Evolutionary conservation across 257 asterid species (phyloP).

Genomic region (Knoxia roxburghii): DNA sequence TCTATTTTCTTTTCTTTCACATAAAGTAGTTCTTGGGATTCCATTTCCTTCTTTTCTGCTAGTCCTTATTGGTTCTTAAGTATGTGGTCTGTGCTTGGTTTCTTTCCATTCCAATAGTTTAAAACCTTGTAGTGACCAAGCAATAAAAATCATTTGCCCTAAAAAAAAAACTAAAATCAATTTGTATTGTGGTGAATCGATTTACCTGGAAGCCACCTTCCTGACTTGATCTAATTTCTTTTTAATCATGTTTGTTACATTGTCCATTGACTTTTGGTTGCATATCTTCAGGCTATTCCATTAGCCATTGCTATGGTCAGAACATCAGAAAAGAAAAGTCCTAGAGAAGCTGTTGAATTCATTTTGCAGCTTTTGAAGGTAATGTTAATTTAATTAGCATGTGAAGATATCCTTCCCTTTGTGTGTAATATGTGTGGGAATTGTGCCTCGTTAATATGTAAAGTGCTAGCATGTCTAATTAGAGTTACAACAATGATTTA

Average conservation of each 20-base stretch:
- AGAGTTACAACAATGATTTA: neutral
- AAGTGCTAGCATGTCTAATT: neutral
- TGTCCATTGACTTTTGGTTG: constrained; percentile 17
- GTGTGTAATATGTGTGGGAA: neutral
- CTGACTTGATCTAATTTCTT: neutral
- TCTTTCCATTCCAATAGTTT: too few relatives aligned
- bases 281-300: constrained; percentile 73
- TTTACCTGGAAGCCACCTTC: neutral
- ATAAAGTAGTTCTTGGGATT: neutral
- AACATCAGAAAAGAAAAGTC: constrained; percentile 82
- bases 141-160: too few relatives aligned
- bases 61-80: neutral
- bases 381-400: neutral
- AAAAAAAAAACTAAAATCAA: neutral
- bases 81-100: neutral
- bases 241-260: constrained; percentile 9
- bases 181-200: neutral
- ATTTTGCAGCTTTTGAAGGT: constrained; percentile 96
- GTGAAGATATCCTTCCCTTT: neutral
- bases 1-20: neutral
- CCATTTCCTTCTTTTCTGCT: neutral
- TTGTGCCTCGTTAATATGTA: neutral
- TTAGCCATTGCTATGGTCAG: constrained; percentile 89
- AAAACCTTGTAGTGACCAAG: too few relatives aligned
- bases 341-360: constrained; percentile 98